Base-by-base conservation (phyloP, 1,139 yeast species). In the Schwanniomyces etchellsii region DNA sequence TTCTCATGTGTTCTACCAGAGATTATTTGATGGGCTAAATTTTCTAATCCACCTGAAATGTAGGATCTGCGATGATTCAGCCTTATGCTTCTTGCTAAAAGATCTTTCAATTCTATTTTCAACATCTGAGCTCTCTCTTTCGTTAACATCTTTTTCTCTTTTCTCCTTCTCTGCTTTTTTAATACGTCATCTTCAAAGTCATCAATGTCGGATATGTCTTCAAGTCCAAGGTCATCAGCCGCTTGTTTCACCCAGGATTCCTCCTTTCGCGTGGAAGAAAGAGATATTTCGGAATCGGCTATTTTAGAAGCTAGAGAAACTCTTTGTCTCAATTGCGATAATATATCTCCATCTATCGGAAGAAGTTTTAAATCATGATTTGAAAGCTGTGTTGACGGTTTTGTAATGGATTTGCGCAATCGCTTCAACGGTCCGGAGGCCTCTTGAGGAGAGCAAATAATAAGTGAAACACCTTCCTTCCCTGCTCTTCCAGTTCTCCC, bases 401-500 rank as follows among this genome's bases (percentile, higher is more conserved):
- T 7, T 0, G 80, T 70, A 27, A 81, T 69, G 20, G 81, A 62
- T 41, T 72, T 76, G 45, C 95, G 71, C 33, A 91, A 68, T 51
- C 82, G 85, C 47, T 74, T 70, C 42, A 91, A 64, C 1, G 96
- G 93, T 0, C 95, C 95, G 34, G 88, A 74, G 0, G 94, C 83
- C 52, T 91, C 99, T 40, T 83, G 89, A 10, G 97, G 96, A 3
- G 96, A 83, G 47, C 96, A 88, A 35, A 91, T 66, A 72, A 88
- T 78, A 24, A 93, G 81, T 2, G 96, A 81, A 13, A 91, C 95
- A 65, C 99, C 99, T 51, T 85, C 93, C 32, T 73, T 74, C 0
- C 93, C 91, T 2, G 95, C 96, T 67, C 99, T 82, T 0, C 95
- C 98, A 14, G 98, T 93, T 71, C 99, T 79, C 39, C 99, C 99